Percentiles rank a stretch among this genome's conserved stretches.
Conservation (phyloP, 352 stramenopile genomes). For the Phytophthora palmivora region DNA sequence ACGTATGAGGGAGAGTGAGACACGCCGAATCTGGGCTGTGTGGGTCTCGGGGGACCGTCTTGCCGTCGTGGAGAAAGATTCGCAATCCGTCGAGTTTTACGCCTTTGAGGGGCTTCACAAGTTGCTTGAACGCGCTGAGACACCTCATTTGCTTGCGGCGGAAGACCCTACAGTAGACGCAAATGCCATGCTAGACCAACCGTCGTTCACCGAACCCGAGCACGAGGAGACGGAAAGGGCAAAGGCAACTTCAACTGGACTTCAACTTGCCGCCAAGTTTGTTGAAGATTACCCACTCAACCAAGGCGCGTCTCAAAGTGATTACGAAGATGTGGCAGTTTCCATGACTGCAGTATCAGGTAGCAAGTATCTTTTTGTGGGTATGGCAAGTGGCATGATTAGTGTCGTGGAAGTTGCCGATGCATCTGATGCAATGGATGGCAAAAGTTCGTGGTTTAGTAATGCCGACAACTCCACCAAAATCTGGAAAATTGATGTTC, state of each 20-base stretch:
- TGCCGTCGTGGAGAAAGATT: slow-evolving; percentile 67
- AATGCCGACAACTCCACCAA: slow-evolving; percentile 32
- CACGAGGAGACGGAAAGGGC: slow-evolving; percentile 16
- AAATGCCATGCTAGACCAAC: slow-evolving; percentile 31
- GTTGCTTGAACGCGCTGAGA: slow-evolving; percentile 28
- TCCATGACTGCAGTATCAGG: slow-evolving; percentile 56
- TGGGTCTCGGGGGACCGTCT: slow-evolving; percentile 67
- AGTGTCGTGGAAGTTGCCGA: slow-evolving; percentile 63
- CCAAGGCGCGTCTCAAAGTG: slow-evolving; percentile 50
- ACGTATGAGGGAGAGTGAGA: slow-evolving; percentile 21
- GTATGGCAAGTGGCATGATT: slow-evolving; percentile 78
- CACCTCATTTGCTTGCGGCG: not conserved
- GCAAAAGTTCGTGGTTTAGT: slow-evolving; percentile 44
- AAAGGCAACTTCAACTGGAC: slow-evolving; percentile 18
- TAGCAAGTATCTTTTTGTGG: slow-evolving; percentile 72
- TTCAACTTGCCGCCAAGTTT: slow-evolving; percentile 43
- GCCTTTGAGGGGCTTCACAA: slow-evolving; percentile 57
- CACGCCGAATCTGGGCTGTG: slow-evolving; percentile 52
- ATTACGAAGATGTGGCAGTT: slow-evolving; percentile 56
- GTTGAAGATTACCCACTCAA: slow-evolving; percentile 70
- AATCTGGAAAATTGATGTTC: slow-evolving; percentile 85
- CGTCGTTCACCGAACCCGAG: slow-evolving; percentile 21
- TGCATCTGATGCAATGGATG: not conserved
- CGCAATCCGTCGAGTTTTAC: slow-evolving; percentile 75
- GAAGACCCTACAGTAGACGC: slow-evolving; percentile 8